Conservation (phyloP, 2,329 filamentous ascomycete species). For the Penicillium janthinellum region DNA sequence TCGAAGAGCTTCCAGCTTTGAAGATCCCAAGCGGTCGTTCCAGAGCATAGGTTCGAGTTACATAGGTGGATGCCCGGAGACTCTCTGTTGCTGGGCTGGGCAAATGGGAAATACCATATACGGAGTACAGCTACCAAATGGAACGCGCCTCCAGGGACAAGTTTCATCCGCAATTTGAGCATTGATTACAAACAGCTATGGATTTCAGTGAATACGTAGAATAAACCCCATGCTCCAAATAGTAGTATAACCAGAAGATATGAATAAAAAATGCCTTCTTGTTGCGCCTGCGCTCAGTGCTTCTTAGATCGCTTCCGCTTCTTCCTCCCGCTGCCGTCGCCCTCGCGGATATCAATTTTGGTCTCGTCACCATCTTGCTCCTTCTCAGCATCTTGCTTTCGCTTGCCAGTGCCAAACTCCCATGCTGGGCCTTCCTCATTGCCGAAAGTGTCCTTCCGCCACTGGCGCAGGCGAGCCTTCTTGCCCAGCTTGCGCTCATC, state of each 20-base stretch:
- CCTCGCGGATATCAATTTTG: conserved; percentile 47
- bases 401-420: conserved; percentile 26
- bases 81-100: too few species aligned
- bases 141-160: too few species aligned
- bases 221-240: conserved; percentile 16
- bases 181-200: background rate
- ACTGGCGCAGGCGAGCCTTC: conserved; percentile 86
- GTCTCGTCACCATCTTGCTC: conserved; percentile 29
- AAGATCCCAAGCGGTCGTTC: background rate
- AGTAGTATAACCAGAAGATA: conserved; percentile 6
- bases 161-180: background rate
- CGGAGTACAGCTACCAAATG: background rate
- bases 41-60: too few species aligned
- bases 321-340: conserved; percentile 39
- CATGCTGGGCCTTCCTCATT: conserved; percentile 55
- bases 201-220: background rate
- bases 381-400: conserved; percentile 22
- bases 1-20: background rate
- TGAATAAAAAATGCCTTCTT: conserved; percentile 15
- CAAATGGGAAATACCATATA: background rate
- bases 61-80: too few species aligned
- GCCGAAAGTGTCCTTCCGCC: conserved; percentile 72
- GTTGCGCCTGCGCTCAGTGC: conserved; percentile 31
- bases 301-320: conserved; percentile 51
- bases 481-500: conserved; percentile 89